phyloP scores from a whole-genome alignment of 139 green algal species.

The Mesostigma viride region DNA sequence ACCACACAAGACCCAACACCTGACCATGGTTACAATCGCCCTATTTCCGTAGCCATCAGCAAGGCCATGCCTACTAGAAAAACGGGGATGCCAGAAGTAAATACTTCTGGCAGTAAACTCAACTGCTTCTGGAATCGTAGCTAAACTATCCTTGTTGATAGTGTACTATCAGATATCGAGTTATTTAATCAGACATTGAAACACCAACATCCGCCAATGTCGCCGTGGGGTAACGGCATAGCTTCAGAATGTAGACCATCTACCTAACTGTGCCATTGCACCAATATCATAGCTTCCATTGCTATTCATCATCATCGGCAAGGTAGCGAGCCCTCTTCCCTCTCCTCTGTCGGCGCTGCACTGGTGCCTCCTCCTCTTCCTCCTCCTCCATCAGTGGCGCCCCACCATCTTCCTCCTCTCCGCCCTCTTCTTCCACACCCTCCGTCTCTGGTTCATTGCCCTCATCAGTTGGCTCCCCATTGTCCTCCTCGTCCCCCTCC shows the following conservation, averaged over 20 bases:
- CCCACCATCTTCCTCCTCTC: not conserved
- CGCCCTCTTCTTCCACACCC: not conserved
- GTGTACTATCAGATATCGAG: conserved; percentile 12
- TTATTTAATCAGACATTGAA: not conserved
- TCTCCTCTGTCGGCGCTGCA: not conserved
- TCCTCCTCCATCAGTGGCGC: not conserved
- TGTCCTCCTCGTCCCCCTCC: not conserved
- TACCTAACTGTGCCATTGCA: too few species aligned
- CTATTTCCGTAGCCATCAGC: too few species aligned
- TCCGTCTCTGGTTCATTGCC: not conserved
- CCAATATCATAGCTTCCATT: not conserved
- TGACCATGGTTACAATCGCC: too few species aligned
- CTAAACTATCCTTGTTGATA: not conserved
- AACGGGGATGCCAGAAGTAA: too few species aligned
- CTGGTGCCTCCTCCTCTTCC: not conserved
- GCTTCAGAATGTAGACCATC: conserved; percentile 1
- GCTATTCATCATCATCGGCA: not conserved
- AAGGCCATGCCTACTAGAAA: too few species aligned
- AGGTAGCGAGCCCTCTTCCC: not conserved
- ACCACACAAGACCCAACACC: too few species aligned
- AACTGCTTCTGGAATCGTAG: not conserved
- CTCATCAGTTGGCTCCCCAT: not conserved
- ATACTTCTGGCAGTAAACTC: too few species aligned
- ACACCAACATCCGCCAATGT: conserved; percentile 2
- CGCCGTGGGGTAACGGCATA: not conserved